These are phyloP conservation scores for Debaryomyces robertsiae DNA, from an alignment of 1,139 yeast species.

Conservation along the genomic window DNA sequence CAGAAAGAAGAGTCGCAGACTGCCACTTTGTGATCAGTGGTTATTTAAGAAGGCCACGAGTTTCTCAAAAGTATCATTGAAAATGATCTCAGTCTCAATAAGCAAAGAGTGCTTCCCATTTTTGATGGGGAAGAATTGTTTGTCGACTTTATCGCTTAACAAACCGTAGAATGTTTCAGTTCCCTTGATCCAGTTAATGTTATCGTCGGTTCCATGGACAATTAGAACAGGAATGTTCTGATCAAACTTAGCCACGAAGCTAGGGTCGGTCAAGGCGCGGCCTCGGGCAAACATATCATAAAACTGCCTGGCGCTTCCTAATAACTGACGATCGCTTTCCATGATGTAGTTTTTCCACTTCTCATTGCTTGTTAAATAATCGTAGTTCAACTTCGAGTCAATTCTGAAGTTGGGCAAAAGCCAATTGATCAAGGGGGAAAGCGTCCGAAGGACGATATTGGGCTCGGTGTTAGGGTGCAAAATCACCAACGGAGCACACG, in stretches of 20 bases:
- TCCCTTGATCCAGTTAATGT: conserved; percentile 58
- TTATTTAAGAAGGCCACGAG: conserved; percentile 42
- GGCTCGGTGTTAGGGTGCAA: conserved; percentile 65
- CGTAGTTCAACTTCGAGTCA: conserved; percentile 57
- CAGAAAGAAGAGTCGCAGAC: too few species aligned
- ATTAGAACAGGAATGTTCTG: conserved; percentile 51
- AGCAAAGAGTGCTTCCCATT: conserved; percentile 49
- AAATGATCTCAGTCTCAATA: conserved; percentile 45
- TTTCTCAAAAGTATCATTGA: conserved; percentile 33
- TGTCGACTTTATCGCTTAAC: conserved; percentile 33
- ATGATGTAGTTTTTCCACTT: conserved; percentile 49
- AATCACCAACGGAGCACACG: conserved; percentile 67
- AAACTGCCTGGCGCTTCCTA: conserved; percentile 45
- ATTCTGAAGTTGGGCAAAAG: conserved; percentile 57
- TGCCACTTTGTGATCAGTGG: conserved; percentile 7
- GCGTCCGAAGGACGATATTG: conserved; percentile 42
- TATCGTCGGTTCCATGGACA: conserved; percentile 43
- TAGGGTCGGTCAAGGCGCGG: conserved; percentile 45
- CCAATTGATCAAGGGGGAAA: conserved; percentile 52
- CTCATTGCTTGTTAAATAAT: conserved; percentile 58
- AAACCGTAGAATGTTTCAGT: conserved; percentile 49
- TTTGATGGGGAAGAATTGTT: conserved; percentile 29
- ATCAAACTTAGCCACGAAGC: conserved; percentile 44
- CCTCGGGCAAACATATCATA: conserved; percentile 73
- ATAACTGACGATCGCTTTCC: conserved; percentile 40